A percentile compares a stretch with the other conserved stretches of the same genome.
Evolutionary conservation across 495 filamentous ascomycete genomes (phyloP).

Genomic region (Glarea lozoyensis): DNA sequence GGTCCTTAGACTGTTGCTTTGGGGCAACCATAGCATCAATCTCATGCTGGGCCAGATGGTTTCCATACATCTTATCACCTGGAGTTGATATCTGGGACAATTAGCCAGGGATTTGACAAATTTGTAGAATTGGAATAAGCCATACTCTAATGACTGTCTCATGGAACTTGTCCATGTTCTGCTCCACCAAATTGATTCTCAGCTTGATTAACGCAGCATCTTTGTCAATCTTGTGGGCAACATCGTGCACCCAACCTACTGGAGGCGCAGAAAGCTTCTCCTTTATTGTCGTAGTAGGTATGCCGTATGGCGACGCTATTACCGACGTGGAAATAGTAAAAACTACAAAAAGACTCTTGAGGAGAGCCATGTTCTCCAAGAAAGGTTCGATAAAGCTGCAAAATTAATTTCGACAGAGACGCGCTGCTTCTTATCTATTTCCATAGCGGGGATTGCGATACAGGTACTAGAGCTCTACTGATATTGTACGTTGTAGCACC

Average conservation of each 20-base stretch:
- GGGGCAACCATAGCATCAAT: slow-evolving; percentile 19
- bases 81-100: slow-evolving; percentile 18
- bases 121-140: not conserved
- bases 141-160: slow-evolving; percentile 17
- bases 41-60: slow-evolving; percentile 15
- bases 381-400: not conserved
- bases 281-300: not conserved
- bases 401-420: not conserved
- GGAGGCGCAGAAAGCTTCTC: slow-evolving; percentile 16
- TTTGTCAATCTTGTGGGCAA: slow-evolving; percentile 10
- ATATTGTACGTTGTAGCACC: not conserved
- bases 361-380: not conserved
- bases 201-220: slow-evolving; percentile 9
- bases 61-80: slow-evolving; percentile 16
- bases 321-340: not conserved
- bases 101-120: not conserved
- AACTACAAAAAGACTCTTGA: slow-evolving; percentile 1
- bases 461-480: too few relatives aligned
- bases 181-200: slow-evolving; percentile 14
- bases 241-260: slow-evolving; percentile 12
- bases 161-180: slow-evolving; percentile 20
- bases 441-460: not conserved
- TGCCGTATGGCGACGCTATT: not conserved
- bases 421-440: not conserved
- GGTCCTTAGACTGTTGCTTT: slow-evolving; percentile 16